Evolutionary conservation across 2,329 filamentous ascomycete genomes (phyloP), one percentile per base, ranked within the genome.

Genomic region (Penicillium sp.): DNA sequence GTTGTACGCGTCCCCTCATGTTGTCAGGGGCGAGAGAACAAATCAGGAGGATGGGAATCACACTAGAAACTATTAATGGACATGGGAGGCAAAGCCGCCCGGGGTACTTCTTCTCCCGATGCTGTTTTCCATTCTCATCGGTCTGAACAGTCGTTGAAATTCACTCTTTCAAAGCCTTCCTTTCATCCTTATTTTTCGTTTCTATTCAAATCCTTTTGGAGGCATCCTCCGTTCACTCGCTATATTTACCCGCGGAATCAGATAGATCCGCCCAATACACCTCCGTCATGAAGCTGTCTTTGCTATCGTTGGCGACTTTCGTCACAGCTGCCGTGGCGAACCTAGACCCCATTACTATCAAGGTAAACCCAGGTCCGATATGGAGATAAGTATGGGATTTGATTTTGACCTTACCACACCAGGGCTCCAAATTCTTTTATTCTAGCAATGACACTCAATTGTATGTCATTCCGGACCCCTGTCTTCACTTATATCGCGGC

Each of bases 371-470:
- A n/a, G 26, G 6, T 27, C 10, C 10, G 24, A 10, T 4, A 13
- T 70, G 17, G 54, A 49, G 18, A 51, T 21, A 23, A 42, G 37
- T 21, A 26, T 39, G 7, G 21, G 34, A 29, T 20, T 40, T 48
- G 42, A n/a, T 21, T 15, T 49, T 27, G 26, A 15, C 50, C 46
- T 6, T 40, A 24, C 43, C 29, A 8, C 2, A 54, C 49, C 68
- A 87, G 84, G 86, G 89, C 59, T 83, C 82, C 67, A 90, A 93
- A 75, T 92, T 96, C 82, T 96, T 93, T 81, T 91, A 88, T 80
- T 81, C 89, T 71, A 88, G 85, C 70, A 88, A 86, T 72, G 84
- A 86, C 66, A 86, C 84, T 21, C 82, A 89, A 76, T 89, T 88
- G 80, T 84, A 75, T 18, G 21, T 7, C 7, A 1, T 9, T 7